Conservation (phyloP, 768 basidiomycete species). For the Clavaria fumosa region DNA sequence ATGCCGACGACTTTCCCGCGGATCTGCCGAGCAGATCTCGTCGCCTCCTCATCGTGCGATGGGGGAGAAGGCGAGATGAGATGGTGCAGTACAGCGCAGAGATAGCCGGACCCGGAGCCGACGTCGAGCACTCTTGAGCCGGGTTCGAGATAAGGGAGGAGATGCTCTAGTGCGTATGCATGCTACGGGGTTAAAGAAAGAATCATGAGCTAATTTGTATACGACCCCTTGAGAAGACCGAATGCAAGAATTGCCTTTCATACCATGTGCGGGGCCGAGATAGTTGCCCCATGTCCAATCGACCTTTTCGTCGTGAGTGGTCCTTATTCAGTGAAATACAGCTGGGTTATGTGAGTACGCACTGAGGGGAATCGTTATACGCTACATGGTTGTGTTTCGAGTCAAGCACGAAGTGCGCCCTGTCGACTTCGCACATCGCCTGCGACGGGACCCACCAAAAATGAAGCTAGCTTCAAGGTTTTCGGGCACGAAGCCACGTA, state of each 20-base stretch:
- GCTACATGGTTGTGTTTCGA: constrained; percentile 26
- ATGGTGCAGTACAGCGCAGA: constrained; percentile 66
- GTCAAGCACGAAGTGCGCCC: background rate
- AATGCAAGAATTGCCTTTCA: constrained; percentile 3
- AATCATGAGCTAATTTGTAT: background rate
- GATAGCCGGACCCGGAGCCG: constrained; percentile 80
- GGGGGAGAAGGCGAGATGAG: constrained; percentile 34
- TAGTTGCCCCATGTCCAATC: constrained; percentile 80
- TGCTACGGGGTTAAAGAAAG: constrained; percentile 32
- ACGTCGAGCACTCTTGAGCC: constrained; percentile 77
- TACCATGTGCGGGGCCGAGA: constrained; percentile 97
- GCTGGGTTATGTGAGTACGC: constrained; percentile 12
- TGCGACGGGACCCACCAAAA: constrained; percentile 1
- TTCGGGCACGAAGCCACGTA: constrained; percentile 17
- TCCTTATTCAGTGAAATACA: background rate
- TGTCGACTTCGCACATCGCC: background rate
- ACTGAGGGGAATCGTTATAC: constrained; percentile 73
- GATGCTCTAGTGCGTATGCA: constrained; percentile 68
- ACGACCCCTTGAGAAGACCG: background rate
- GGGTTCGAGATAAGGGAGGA: constrained; percentile 54
- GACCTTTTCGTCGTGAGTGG: constrained; percentile 24
- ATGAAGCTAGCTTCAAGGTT: constrained; percentile 3
- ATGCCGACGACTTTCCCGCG: constrained; percentile 73
- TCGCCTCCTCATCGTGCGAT: no score
- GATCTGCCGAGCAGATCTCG: no score